Conservation (phyloP, 176 grass and related monocot genomes). For the Oryza longistaminata region DNA sequence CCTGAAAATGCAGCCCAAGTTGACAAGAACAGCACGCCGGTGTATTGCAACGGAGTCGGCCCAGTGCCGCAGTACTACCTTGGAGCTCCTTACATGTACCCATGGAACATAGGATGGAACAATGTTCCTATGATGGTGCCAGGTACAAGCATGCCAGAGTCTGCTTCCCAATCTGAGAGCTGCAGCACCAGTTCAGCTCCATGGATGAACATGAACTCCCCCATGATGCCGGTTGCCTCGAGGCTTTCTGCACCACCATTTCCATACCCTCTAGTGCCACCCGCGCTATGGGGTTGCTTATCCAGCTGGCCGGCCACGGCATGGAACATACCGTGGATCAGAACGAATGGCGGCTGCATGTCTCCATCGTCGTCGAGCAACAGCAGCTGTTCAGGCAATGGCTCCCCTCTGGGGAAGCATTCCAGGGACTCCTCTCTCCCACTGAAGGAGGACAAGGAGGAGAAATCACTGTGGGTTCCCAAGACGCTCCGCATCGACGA, state of each 20-base stretch:
- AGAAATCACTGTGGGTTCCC: conserved; percentile 86
- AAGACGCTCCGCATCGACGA: conserved; percentile 93
- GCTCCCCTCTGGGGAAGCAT: conserved; percentile 83
- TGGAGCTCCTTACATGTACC: conserved; percentile 71
- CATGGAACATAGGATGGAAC: conserved; percentile 69
- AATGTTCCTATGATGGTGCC: conserved; percentile 50
- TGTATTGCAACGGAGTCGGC: conserved; percentile 56
- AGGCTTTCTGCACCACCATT: conserved; percentile 50
- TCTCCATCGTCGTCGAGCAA: conserved; percentile 69
- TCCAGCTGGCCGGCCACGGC: conserved; percentile 54
- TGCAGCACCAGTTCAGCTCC: conserved; percentile 43
- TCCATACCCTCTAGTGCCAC: conserved; percentile 80
- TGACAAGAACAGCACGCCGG: conserved; percentile 44
- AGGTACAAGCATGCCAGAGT: conserved; percentile 33
- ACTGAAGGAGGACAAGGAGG: conserved; percentile 50
- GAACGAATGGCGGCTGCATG: conserved; percentile 35
- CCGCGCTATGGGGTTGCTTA: conserved; percentile 67
- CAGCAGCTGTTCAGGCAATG: conserved; percentile 66
- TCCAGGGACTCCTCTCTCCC: conserved; percentile 53
- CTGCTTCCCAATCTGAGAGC: conserved; percentile 39
- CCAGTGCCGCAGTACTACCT: conserved; percentile 68
- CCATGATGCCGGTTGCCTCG: conserved; percentile 44
- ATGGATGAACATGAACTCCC: conserved; percentile 56
- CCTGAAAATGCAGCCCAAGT: conserved; percentile 19
- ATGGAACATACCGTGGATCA: conserved; percentile 52